Conservation (phyloP, 129 eudicot species). For the Rutidosis leptorrhynchoides region DNA sequence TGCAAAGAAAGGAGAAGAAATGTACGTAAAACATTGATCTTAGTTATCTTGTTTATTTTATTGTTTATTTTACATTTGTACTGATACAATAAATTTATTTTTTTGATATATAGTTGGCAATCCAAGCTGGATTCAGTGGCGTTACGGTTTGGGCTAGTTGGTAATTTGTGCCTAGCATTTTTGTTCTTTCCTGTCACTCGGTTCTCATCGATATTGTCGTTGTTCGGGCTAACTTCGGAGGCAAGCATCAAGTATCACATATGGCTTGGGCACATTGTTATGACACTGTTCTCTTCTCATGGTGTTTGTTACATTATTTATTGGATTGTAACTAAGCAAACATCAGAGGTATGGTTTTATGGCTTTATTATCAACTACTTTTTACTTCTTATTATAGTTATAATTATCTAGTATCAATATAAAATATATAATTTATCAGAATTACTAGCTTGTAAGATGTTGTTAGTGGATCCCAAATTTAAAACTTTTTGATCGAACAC, state of each 20-base stretch:
- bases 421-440: no score
- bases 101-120: slow-evolving; percentile 50
- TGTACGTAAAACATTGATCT: slow-evolving; percentile 39
- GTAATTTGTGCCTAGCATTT: slow-evolving; percentile 61
- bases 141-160: slow-evolving; percentile 54
- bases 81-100: slow-evolving; percentile 1
- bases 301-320: slow-evolving; percentile 57
- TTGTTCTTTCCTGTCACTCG: slow-evolving; percentile 85
- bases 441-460: not conserved
- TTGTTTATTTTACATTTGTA: not conserved
- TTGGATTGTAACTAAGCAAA: slow-evolving; percentile 56
- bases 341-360: slow-evolving; percentile 48
- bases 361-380: not conserved
- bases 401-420: no score
- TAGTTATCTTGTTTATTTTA: not conserved
- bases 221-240: slow-evolving; percentile 77
- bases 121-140: slow-evolving; percentile 54
- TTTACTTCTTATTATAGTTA: not conserved
- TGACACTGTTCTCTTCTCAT: slow-evolving; percentile 78
- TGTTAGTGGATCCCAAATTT: not conserved
- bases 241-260: slow-evolving; percentile 82
- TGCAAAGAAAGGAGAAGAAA: slow-evolving; percentile 44
- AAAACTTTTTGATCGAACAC: not conserved
- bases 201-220: slow-evolving; percentile 57
- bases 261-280: slow-evolving; percentile 70